Evolutionary conservation across 352 stramenopile species (phyloP), one percentile per base, ranked within the genome.

Genomic region (Globisporangium viniferum): DNA sequence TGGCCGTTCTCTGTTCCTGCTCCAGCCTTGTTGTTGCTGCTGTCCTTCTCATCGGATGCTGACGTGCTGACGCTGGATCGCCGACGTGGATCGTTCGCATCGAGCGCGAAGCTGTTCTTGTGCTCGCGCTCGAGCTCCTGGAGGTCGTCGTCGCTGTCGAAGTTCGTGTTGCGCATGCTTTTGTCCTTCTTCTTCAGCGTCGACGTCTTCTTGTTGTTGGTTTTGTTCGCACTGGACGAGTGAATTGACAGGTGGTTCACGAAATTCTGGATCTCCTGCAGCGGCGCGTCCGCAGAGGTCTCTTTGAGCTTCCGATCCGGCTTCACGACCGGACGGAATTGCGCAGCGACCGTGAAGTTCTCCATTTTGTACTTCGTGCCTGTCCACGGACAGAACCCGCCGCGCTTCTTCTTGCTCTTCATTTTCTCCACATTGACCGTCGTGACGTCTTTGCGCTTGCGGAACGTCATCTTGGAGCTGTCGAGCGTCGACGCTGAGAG

Each of bases 301-400:
- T 89, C 64, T n/a, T 78, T 80, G 0, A 86, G 66, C 62, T 84
- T 78, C 0, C 85, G 79, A 22, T 81, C 58, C 0, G 78, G 77
- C 15, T 89, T 89, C 31, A 88, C 74, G 12, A 80, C 69, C 0
- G 77, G 79, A 14, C 85, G 76, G 39, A 91, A 90, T 33, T 86
- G 71, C 14, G 84, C 81, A 29, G 81, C 67, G 49, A 88, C 80
- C 0, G 75, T 72, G 33, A 93, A 84, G 56, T 91, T 88, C 60
- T 86, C 78, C 80, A 93, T 93, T 56, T 81, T 81, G 77, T 93
- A 93, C 44, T 84, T 90, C 31, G 77, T 85, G 58, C 84, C 84
- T 5, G 80, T 74, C 82, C 82, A 93, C 15, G 81, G 80, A 72
- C 77, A 89, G 20, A 63, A 74, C 18, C 44, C 44, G 10, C 78